Base-by-base conservation (phyloP, 495 filamentous ascomycete genomes). In the Penicillium cosmopolitanum region DNA sequence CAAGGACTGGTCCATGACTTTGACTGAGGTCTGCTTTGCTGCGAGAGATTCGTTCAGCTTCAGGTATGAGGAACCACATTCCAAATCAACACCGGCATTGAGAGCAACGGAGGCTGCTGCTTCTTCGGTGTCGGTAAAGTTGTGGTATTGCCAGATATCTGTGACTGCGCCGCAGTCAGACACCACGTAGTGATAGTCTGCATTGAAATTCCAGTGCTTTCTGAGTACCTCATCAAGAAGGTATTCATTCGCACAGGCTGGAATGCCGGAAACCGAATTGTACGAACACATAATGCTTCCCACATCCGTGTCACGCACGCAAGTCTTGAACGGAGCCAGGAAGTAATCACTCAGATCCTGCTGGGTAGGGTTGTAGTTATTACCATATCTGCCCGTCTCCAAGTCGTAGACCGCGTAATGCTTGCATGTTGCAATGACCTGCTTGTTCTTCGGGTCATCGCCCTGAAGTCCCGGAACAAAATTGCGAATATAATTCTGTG, bases 391-490 rank as follows among this genome's bases (percentile, higher is more conserved):
- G 12, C 64, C 62, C 59, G 73, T 79, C 58, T 88, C 86, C 1
- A 87, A 65, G 60, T 89, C 85, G 63, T 88, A 86, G 6, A 72
- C 83, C 4, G 81, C 84, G 52, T 74, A 86, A 62, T 87, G 84
- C 61, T 85, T 86, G 70, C 81, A 84, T 7, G 84, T 87, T 18
- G 83, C 78, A 38, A 84, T 74, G 28, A 85, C 69, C 56, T 80
- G 79, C n/a, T 75, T 69, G 55, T 70, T 64, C n/a, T 64, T 56
- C 0, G 73, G 68, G 18, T 65, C 51, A 31, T 60, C 53, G 9
- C 82, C 84, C 61, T 88, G 80, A 11, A 88, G 67, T 15, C 84
- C 85, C 12, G 67, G 68, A 38, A 87, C 74, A 56, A 86, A 64
- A 18, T 77, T 71, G 25, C 77, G 73, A 4, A 83, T 77, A 55